Percentiles rank a stretch among this genome's conserved stretches.
phyloP scores from a whole-genome alignment of 345 rosid genomes.

The Cochlearia excelsa region DNA sequence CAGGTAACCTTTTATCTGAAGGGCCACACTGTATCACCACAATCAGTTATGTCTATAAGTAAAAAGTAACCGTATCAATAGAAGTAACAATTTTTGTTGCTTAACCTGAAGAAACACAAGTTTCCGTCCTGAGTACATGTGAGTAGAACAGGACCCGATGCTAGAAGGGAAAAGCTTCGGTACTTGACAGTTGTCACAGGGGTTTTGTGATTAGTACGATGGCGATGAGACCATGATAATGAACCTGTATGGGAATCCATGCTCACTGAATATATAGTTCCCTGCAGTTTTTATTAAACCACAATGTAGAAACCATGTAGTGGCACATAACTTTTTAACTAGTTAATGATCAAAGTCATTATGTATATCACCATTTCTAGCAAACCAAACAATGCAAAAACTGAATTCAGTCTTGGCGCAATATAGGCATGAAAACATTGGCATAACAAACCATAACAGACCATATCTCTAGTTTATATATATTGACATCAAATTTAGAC shows the following conservation, averaged over 20 bases:
- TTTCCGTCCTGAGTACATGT: slow-evolving; percentile 87
- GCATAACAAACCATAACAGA: slow-evolving; percentile 11
- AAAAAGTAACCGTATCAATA: not conserved
- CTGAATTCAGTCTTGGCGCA: not conserved
- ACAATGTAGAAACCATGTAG: no score
- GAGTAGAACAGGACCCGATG: slow-evolving; percentile 86
- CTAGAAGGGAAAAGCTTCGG: slow-evolving; percentile 86
- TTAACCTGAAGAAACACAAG: slow-evolving; percentile 85
- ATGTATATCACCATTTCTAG: not conserved
- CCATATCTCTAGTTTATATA: slow-evolving; percentile 1
- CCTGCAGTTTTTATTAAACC: slow-evolving; percentile 42
- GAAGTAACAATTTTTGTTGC: not conserved
- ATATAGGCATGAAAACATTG: not conserved
- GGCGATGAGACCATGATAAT: slow-evolving; percentile 76
- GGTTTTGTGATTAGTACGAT: slow-evolving; percentile 60
- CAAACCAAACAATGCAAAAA: not conserved
- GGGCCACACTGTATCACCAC: slow-evolving; percentile 59
- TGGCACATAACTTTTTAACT: not conserved
- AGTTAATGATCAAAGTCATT: not conserved
- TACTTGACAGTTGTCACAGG: slow-evolving; percentile 84
- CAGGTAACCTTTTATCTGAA: slow-evolving; percentile 80
- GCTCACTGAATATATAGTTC: slow-evolving; percentile 70
- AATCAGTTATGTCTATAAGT: slow-evolving; percentile 2
- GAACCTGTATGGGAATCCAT: slow-evolving; percentile 78
- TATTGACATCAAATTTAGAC: not conserved